These are phyloP conservation scores for Podila clonocystis DNA, from an alignment of 192 early-diverging fungal genomes.

Conservation along the genomic window DNA sequence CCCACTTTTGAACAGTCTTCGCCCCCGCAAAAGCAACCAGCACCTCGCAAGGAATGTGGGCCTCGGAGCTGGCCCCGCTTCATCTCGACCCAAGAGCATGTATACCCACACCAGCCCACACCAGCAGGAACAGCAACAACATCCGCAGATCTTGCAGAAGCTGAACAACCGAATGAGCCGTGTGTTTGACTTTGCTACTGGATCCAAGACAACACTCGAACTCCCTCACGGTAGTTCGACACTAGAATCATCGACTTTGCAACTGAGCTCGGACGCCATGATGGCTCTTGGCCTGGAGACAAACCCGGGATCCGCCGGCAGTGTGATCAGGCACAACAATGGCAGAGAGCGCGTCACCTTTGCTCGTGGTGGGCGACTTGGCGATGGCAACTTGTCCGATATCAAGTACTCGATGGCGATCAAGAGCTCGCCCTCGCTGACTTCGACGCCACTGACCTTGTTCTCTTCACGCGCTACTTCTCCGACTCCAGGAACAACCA, in stretches of 20 bases:
- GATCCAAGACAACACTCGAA: neutral
- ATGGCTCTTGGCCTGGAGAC: slow-evolving; percentile 29
- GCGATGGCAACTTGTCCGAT: slow-evolving; percentile 25
- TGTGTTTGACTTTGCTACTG: slow-evolving; percentile 27
- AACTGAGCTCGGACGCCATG: slow-evolving; percentile 37
- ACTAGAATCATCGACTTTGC: slow-evolving; percentile 27
- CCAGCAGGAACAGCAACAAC: slow-evolving; percentile 16
- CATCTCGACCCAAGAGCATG: slow-evolving; percentile 35
- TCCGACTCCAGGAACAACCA: neutral
- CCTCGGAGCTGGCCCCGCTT: neutral
- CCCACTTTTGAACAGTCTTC: slow-evolving; percentile 39
- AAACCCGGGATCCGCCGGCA: slow-evolving; percentile 26
- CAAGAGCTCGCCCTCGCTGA: slow-evolving; percentile 45
- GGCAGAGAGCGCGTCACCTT: neutral
- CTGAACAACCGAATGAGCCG: slow-evolving; percentile 41
- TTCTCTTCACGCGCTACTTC: slow-evolving; percentile 8
- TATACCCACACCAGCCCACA: slow-evolving; percentile 1
- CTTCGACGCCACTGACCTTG: slow-evolving; percentile 10
- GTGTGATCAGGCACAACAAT: slow-evolving; percentile 9
- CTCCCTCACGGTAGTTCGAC: slow-evolving; percentile 9
- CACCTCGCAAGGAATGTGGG: slow-evolving; percentile 1
- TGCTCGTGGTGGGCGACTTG: slow-evolving; percentile 3
- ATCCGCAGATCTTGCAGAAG: neutral
- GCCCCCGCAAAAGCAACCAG: slow-evolving; percentile 46
- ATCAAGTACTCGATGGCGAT: slow-evolving; percentile 41